phyloP scores from a whole-genome alignment of 495 filamentous ascomycete species.

The Tuber borchii region DNA sequence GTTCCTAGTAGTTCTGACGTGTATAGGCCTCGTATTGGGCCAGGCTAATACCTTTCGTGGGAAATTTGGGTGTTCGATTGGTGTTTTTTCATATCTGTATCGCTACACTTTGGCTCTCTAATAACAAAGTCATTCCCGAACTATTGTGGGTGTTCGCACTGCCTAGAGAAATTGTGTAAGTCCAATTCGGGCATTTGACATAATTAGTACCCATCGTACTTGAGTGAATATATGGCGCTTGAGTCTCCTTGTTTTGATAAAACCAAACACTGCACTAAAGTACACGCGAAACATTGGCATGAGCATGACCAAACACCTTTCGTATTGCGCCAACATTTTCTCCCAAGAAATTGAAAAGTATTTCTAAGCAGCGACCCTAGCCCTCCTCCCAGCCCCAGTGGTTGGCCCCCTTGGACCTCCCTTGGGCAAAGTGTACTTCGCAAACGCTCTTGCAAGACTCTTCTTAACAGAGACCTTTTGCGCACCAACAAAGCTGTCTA shows the following conservation, averaged over 20 bases:
- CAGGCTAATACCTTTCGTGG: constrained; percentile 35
- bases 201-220: background rate
- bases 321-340: background rate
- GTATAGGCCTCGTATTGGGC: constrained; percentile 42
- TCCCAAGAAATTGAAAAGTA: background rate
- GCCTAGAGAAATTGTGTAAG: background rate
- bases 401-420: constrained; percentile 25
- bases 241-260: background rate
- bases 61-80: constrained; percentile 8
- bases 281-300: background rate
- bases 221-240: background rate
- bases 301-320: background rate
- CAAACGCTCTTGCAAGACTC: constrained; percentile 89
- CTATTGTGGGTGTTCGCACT: background rate
- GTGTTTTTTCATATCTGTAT: constrained; percentile 19
- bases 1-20: constrained; percentile 19
- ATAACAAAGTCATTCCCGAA: constrained; percentile 8
- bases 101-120: background rate
- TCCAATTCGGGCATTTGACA: background rate
- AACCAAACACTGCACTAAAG: background rate
- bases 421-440: constrained; percentile 67
- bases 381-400: constrained; percentile 14
- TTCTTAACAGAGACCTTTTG: constrained; percentile 99
- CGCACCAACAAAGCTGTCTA: constrained; percentile 90
- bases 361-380: constrained; percentile 21